Evolutionary conservation across 352 stramenopile genomes (phyloP), one percentile per base, ranked within the genome.

Genomic region (Aphanomyces stellatus): DNA sequence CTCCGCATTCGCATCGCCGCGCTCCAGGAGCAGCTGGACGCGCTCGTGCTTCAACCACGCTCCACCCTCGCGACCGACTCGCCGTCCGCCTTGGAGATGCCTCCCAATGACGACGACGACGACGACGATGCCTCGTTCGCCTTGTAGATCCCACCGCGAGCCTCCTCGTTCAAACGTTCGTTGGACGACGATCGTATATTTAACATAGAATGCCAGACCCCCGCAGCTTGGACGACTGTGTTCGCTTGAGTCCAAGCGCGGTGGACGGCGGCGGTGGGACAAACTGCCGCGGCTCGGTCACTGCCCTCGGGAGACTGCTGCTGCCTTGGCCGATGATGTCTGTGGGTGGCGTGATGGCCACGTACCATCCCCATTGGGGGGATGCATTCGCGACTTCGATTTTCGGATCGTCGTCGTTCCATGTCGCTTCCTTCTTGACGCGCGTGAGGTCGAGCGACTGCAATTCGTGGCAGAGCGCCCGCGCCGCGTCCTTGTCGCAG

Each of bases 341-440:
- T 51, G 88, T 80, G 19, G 86, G 86, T 8, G 86, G 86, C 51
- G 86, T 92, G 65, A 92, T 94, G 7, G 86, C 74, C 8, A 94
- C 86, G 48, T 94, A 94, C 84, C 83, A 94, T 2, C 86, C 86
- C 84, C 86, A 94, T 68, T 94, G 86, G 31, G 84, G 86, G 41
- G 82, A 91, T 70, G 89, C 82, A 8, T 76, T 81, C 56, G 88
- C 76, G 41, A 74, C 35, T 13, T 37, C 62, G 1, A n/a, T n/a
- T 49, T 8, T 76, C 70, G 35, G 74, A 46, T 0, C 33, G 24
- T n/a, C 42, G 15, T 76, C 67, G 41, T 64, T 46, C 57, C 61
- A 25, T 17, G 62, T 55, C 24, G 63, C 30, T 31, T 74, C 73
- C 24, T 61, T 56, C 65, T 73, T 70, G 28, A 75, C 75, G 11